Base-by-base conservation (phyloP, 2,329 filamentous ascomycete species). In the Cladobotryum mycophilum region DNA sequence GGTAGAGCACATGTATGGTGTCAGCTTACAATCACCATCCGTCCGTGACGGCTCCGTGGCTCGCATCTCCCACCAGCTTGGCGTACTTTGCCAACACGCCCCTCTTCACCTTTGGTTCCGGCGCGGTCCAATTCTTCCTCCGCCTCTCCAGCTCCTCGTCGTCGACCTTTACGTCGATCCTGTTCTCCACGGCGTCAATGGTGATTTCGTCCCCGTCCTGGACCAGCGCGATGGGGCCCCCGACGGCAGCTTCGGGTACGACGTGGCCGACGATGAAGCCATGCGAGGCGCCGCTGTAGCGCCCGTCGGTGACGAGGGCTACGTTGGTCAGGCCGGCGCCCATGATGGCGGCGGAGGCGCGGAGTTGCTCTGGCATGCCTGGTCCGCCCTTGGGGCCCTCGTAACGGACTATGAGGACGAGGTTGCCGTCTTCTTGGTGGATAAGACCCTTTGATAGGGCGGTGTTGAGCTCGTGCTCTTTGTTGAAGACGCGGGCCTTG, bases 241-340 rank as follows among this genome's bases (percentile, higher is more conserved):
- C 92, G 1, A 86, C 85, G 1, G 88, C 89, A 1, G 92, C 92
- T 69, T 97, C 92, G 2, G 92, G 92, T 3, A 88, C 87, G 13
- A 96, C 89, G 62, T 96, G 91, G 1, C 92, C 92, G 14, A 97
- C 89, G 62, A 96, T 93, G 68, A 96, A 96, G 0, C 90, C 90
- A 67, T 96, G 91, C 48, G 81, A 87, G 2, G 90, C 92, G 33
- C 92, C 92, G 43, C 81, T 86, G 68, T 96, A 97, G 42, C 92
- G 75, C 0, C 92, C 92, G 65, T 97, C 92, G 0, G 92, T 97
- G 45, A 97, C 89, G 13, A 97, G 79, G 0, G 92, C 91, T 8
- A 96, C 81, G 61, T 96, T 95, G 47, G 76, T 88, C 47, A 97
- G 75, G 12, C 87, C 87, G 1, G 92, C 92, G 45, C 92, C 92